Percentiles rank a stretch among this genome's conserved stretches.
phyloP scores from a whole-genome alignment of 495 filamentous ascomycete species.

The Penicillium atrosanguineum region DNA sequence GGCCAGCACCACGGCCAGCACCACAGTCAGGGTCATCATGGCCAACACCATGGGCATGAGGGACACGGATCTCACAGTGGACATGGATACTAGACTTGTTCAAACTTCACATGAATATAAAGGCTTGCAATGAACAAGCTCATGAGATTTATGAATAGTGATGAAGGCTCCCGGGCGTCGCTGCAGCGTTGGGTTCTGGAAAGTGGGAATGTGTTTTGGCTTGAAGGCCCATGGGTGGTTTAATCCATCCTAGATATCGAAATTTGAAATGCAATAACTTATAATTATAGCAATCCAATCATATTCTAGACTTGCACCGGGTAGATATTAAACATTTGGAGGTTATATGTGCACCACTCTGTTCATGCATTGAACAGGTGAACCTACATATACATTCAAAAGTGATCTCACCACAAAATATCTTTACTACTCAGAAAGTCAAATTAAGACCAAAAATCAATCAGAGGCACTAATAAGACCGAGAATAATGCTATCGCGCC shows the following conservation, averaged over 20 bases:
- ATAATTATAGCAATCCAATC: not conserved
- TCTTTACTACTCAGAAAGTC: too few species aligned
- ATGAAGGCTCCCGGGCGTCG: not conserved
- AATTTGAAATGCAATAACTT: not conserved
- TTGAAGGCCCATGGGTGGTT: too few species aligned
- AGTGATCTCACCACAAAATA: too few species aligned
- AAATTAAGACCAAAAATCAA: too few species aligned
- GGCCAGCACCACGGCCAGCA: too few species aligned
- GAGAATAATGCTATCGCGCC: not conserved
- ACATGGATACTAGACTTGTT: slow-evolving; percentile 1
- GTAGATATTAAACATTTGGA: too few species aligned
- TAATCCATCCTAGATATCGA: not conserved
- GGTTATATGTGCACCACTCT: too few species aligned
- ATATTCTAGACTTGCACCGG: too few species aligned
- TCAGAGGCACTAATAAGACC: too few species aligned
- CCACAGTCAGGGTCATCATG: not conserved
- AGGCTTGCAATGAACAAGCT: not conserved
- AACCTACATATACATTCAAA: too few species aligned
- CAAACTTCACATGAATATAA: not conserved
- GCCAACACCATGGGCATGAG: not conserved
- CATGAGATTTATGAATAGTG: not conserved
- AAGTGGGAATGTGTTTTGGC: not conserved
- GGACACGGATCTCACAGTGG: slow-evolving; percentile 7
- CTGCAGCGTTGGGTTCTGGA: not conserved
- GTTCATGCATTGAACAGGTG: too few species aligned